These are phyloP conservation scores for Sporothrix pseudoabietina DNA, from an alignment of 2,329 filamentous ascomycete genomes.

Conservation along the genomic window DNA sequence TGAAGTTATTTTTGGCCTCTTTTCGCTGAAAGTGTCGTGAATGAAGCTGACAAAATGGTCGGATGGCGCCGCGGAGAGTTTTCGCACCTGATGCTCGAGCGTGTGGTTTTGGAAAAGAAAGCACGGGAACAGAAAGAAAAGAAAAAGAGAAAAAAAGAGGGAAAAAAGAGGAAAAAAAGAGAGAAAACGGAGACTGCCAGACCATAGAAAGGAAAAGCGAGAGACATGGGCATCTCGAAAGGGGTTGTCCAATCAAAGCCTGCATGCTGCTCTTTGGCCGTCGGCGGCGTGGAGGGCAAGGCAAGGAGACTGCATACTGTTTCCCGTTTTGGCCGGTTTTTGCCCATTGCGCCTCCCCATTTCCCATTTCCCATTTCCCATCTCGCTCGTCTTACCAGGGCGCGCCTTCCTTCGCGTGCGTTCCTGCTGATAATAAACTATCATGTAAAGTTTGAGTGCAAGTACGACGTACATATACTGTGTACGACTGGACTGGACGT, in stretches of 20 bases:
- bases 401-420: conserved; percentile 11
- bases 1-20: not conserved
- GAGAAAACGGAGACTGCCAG: no score
- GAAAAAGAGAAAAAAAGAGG: not conserved
- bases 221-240: conserved; percentile 11
- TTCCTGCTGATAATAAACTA: not conserved
- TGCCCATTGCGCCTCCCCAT: not conserved
- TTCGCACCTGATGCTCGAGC: not conserved
- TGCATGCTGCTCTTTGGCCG: not conserved
- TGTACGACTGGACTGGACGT: not conserved
- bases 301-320: not conserved
- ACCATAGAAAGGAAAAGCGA: not conserved
- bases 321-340: not conserved
- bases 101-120: not conserved
- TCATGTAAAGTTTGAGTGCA: not conserved
- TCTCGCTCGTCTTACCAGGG: not conserved
- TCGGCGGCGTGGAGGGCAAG: not conserved
- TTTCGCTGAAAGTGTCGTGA: not conserved
- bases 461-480: not conserved
- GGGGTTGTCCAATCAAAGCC: conserved; percentile 26
- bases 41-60: not conserved
- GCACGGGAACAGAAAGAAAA: not conserved
- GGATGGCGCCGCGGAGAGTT: not conserved
- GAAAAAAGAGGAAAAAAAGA: not conserved
- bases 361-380: conserved; percentile 4